Conservation (phyloP, 345 rosid genomes). For the Rhodamnia rubescens region DNA sequence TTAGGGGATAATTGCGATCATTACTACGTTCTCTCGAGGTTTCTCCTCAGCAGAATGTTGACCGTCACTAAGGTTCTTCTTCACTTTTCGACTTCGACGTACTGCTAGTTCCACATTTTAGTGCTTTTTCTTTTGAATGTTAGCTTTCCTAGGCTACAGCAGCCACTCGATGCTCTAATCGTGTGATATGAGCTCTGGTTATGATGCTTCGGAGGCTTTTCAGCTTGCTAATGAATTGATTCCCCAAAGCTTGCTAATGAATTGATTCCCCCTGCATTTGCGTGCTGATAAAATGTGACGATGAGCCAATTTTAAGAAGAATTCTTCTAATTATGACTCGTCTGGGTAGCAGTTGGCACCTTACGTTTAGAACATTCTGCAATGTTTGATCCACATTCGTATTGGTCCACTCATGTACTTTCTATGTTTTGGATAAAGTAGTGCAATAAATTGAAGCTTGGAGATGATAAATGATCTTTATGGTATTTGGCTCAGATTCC, state of each 20-base stretch:
- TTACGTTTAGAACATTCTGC: background rate
- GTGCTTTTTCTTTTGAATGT: background rate
- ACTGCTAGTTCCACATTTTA: background rate
- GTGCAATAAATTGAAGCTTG: background rate
- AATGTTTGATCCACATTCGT: background rate
- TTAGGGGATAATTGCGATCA: conserved; percentile 94
- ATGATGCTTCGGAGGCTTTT: background rate
- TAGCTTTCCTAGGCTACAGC: background rate
- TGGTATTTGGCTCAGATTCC: conserved; percentile 55
- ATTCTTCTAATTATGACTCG: background rate
- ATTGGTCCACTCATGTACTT: background rate
- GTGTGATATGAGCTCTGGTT: background rate
- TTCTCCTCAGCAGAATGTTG: conserved; percentile 87
- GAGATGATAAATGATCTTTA: background rate
- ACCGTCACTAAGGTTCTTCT: conserved; percentile 84
- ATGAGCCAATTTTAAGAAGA: background rate
- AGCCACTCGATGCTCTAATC: background rate
- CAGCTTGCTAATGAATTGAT: background rate
- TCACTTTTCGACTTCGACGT: background rate
- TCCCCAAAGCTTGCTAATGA: background rate
- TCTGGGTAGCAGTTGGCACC: background rate
- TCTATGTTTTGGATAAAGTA: background rate
- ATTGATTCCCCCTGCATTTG: background rate
- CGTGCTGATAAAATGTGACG: background rate
- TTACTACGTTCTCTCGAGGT: conserved; percentile 88